phyloP scores from a whole-genome alignment of 2,329 filamentous ascomycete genomes.

The Fusarium transvaalense region DNA sequence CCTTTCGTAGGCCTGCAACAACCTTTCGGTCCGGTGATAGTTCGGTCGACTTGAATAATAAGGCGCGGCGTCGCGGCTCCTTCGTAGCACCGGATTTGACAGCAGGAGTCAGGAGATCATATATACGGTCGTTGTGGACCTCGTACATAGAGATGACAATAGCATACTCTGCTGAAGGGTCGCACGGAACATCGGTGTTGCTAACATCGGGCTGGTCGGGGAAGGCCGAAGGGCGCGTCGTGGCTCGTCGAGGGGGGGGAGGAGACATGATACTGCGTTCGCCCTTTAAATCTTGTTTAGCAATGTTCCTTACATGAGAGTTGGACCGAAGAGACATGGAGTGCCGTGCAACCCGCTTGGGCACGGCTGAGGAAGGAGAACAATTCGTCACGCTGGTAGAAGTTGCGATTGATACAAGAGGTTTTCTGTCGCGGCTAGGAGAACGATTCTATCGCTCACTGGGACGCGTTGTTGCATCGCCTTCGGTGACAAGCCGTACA shows the following conservation, averaged over 20 bases:
- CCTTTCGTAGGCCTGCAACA: conserved; percentile 90
- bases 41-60: conserved; percentile 94
- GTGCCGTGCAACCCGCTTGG: conserved; percentile 52
- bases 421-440: conserved; percentile 31
- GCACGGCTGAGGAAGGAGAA: conserved; percentile 39
- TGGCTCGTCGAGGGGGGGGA: conserved; percentile 70
- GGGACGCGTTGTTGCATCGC: conserved; percentile 42
- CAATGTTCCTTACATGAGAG: conserved; percentile 59
- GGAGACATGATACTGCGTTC: conserved; percentile 62
- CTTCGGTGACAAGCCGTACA: conserved; percentile 58
- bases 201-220: conserved; percentile 82
- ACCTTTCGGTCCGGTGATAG: conserved; percentile 91
- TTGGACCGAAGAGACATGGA: conserved; percentile 62
- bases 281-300: conserved; percentile 65
- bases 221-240: conserved; percentile 77
- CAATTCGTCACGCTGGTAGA: conserved; percentile 49
- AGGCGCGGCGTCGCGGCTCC: conserved; percentile 78
- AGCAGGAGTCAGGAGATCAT: conserved; percentile 83
- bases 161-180: conserved; percentile 80
- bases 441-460: conserved; percentile 51
- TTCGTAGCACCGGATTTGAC: conserved; percentile 72
- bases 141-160: conserved; percentile 98
- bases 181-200: conserved; percentile 71
- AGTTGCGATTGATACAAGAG: conserved; percentile 27
- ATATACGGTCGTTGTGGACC: conserved; percentile 98